Conservation (phyloP, 768 basidiomycete species). For the Coprinopsis cinerea region DNA sequence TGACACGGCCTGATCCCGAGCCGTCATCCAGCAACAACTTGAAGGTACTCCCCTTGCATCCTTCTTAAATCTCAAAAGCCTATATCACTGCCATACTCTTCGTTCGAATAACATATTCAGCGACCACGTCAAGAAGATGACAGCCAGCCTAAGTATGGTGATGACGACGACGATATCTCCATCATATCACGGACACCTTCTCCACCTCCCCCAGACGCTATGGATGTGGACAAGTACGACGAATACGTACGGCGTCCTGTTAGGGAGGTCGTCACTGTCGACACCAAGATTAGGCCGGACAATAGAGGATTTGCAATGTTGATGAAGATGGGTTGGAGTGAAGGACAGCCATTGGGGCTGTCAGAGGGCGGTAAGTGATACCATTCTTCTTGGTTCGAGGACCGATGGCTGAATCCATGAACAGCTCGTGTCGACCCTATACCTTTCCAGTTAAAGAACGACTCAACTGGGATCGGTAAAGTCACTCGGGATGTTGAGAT, state of each 20-base stretch:
- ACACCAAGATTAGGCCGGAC: constrained; percentile 70
- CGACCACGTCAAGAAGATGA: constrained; percentile 55
- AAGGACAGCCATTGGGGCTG: constrained; percentile 71
- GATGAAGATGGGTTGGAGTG: constrained; percentile 76
- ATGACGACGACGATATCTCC: constrained; percentile 60
- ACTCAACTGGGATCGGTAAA: constrained; percentile 77
- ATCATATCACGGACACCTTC: constrained; percentile 74
- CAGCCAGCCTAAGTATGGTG: constrained; percentile 37
- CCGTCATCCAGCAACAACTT: constrained; percentile 21
- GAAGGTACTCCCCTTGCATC: constrained; percentile 69
- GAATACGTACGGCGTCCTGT: constrained; percentile 46
- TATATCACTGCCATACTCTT: constrained; percentile 49
- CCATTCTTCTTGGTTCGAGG: background rate
- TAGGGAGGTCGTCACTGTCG: constrained; percentile 70
- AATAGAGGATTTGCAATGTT: constrained; percentile 82
- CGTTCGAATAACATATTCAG: constrained; percentile 44
- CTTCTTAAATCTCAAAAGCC: constrained; percentile 31
- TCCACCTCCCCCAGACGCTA: constrained; percentile 43
- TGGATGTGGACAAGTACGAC: constrained; percentile 58
- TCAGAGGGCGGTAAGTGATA: constrained; percentile 60
- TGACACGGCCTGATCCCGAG: constrained; percentile 23
- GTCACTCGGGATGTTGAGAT: constrained; percentile 72
- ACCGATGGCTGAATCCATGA: constrained; percentile 2
- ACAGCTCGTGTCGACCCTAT: constrained; percentile 78
- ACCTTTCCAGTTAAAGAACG: constrained; percentile 74